Base-by-base conservation (phyloP, 805 yeast species). In the Clavispora vitiphila region DNA sequence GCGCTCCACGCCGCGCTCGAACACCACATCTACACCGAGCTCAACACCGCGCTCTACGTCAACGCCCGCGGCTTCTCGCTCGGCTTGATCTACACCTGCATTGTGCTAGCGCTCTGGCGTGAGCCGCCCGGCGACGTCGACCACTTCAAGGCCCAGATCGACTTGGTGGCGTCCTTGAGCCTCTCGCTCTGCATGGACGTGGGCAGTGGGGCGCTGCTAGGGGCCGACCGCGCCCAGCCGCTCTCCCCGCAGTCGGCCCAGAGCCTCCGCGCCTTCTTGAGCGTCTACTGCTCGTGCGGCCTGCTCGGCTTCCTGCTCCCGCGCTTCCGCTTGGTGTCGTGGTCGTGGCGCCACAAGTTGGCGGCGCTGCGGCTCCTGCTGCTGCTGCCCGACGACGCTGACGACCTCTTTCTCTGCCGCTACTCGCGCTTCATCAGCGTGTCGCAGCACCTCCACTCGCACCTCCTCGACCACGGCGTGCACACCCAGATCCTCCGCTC, bases 91-190 rank as follows among this genome's bases (percentile, higher is more conserved):
- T 70, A 67, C 39, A 60, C 69, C 1, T 74, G 73, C 46, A 50
- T 74, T 41, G 62, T 73, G 1, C 52, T 76, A 9, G 72, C 79
- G 5, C 50, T 73, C 6, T 77, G 82, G 82, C 70, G 74, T 38
- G 62, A 76, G 3, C 80, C 81, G 1, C 78, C 80, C 6, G 61
- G 66, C 26, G 67, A 65, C 48, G 66, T 74, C 63, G 79, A 78
- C 10, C 73, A 77, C 18, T 77, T 69, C 56, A 74, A 71, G 44
- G 77, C 73, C 52, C 80, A 75, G 50, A 63, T 77, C 56, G 69
- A 71, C 48, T 53, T 75, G 20, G 50, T 77, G 47, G 65, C 68
- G 35, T 76, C 76, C 2, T 60, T 68, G 39, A 66, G 65, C 46
- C 51, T 77, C 24, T 62, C 75, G 3, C 50, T 77, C 24, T 76